Percentiles rank a stretch among this genome's conserved stretches.
phyloP scores from a whole-genome alignment of 352 stramenopile species.

The Globisporangium abappressorium region DNA sequence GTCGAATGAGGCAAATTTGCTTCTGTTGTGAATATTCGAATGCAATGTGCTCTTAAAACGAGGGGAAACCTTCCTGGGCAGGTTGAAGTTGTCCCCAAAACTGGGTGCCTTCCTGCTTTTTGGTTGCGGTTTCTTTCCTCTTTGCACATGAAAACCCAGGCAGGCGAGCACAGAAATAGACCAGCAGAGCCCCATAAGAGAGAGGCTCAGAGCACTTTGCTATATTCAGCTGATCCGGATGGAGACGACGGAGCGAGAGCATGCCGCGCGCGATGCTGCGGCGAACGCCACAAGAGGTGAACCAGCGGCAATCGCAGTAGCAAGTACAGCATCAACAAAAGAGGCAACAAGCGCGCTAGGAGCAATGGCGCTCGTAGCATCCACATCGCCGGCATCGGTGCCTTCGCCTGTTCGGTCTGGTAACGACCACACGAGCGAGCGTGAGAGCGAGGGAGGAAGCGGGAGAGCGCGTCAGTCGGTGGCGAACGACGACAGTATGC shows the following conservation, averaged over 20 bases:
- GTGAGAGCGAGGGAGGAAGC: slow-evolving; percentile 7
- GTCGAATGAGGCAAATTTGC: not conserved
- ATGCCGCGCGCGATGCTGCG: not conserved
- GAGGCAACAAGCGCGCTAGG: not conserved
- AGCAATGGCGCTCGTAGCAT: not conserved
- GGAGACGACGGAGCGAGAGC: slow-evolving; percentile 6
- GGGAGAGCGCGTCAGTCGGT: slow-evolving; percentile 15
- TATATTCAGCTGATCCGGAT: slow-evolving; percentile 2
- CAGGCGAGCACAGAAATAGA: slow-evolving; percentile 1
- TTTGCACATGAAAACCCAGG: not conserved
- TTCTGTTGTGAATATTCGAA: not conserved
- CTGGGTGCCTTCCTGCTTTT: not conserved
- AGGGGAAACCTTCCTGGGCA: not conserved
- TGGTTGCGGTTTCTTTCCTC: slow-evolving; percentile 1
- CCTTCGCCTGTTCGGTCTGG: slow-evolving; percentile 10
- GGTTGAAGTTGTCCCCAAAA: slow-evolving; percentile 8
- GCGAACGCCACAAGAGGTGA: not conserved
- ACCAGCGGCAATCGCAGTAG: not conserved
- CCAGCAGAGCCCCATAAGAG: not conserved
- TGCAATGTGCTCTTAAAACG: not conserved
- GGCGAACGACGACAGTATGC: slow-evolving; percentile 44
- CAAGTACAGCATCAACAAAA: not conserved
- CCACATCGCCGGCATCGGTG: not conserved
- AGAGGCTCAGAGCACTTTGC: not conserved
- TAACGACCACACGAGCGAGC: slow-evolving; percentile 3